These are phyloP conservation scores for Trichosanthes cucumerina DNA, from an alignment of 306 rosid species.

Conservation along the genomic window DNA sequence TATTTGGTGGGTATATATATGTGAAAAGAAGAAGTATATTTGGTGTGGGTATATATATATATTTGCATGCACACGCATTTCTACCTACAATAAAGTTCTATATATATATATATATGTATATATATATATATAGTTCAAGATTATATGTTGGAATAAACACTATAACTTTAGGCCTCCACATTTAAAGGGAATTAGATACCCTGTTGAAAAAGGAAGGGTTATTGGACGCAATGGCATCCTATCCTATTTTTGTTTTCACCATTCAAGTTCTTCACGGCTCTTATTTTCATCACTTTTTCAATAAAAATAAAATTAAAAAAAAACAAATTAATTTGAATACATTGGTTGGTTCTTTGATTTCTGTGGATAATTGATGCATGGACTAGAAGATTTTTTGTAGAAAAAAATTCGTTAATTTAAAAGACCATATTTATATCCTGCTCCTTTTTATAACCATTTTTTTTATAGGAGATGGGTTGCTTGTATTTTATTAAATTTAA, in stretches of 20 bases:
- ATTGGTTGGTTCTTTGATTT: neutral
- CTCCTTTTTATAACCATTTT: too few species aligned
- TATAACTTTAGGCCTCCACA: neutral
- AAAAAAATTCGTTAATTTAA: too few species aligned
- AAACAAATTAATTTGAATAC: neutral
- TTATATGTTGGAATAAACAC: neutral
- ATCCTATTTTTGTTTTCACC: neutral
- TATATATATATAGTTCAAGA: neutral
- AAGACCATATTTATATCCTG: too few species aligned
- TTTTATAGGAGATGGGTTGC: too few species aligned
- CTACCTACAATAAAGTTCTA: too few species aligned
- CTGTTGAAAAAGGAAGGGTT: neutral
- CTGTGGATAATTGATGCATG: neutral
- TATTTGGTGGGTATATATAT: too few species aligned
- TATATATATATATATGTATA: too few species aligned
- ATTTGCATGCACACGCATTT: too few species aligned
- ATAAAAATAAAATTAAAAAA: neutral
- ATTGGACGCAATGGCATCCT: neutral
- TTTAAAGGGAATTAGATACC: neutral
- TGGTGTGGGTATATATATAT: too few species aligned
- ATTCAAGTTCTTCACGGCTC: slow-evolving; percentile 3
- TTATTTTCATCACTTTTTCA: neutral
- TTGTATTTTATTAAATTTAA: too few species aligned
- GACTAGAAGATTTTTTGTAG: too few species aligned
- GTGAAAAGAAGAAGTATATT: too few species aligned